phyloP scores from a whole-genome alignment of 306 rosid species.

The Malus sylvestris region DNA sequence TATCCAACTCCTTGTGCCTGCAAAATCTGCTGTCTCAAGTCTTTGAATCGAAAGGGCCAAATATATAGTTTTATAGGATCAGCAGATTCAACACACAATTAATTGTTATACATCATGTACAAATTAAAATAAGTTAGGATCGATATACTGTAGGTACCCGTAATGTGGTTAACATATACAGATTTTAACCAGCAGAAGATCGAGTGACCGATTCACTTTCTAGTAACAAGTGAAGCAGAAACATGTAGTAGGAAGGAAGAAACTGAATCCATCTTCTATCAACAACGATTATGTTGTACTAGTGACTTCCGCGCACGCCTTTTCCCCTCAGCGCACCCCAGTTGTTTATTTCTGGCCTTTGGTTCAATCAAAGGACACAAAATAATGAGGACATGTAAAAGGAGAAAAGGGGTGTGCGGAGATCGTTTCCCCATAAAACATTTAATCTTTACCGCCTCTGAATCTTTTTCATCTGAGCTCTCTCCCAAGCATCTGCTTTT shows the following conservation, averaged over 20 bases:
- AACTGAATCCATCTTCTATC: not conserved
- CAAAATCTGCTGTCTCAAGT: not conserved
- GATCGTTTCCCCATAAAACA: not conserved
- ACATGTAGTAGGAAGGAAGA: not conserved
- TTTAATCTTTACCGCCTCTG: slow-evolving; percentile 35
- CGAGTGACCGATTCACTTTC: too few relatives aligned
- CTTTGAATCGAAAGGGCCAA: not conserved
- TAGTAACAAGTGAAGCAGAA: too few relatives aligned
- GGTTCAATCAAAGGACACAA: not conserved
- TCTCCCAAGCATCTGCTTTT: slow-evolving; percentile 50
- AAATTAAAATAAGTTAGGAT: not conserved
- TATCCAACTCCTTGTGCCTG: not conserved
- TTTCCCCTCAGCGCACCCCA: too few relatives aligned
- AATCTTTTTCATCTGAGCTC: slow-evolving; percentile 41
- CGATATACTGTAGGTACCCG: not conserved
- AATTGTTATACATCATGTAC: not conserved
- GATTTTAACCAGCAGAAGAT: too few relatives aligned
- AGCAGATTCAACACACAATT: not conserved
- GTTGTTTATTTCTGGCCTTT: too few relatives aligned
- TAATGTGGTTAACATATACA: too few relatives aligned
- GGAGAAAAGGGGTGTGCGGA: not conserved
- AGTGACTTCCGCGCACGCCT: not conserved
- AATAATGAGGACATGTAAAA: not conserved
- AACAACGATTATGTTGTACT: not conserved
- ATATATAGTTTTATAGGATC: not conserved